phyloP scores from a whole-genome alignment of 495 filamentous ascomycete genomes.

The Hypoxylon lenormandii region DNA sequence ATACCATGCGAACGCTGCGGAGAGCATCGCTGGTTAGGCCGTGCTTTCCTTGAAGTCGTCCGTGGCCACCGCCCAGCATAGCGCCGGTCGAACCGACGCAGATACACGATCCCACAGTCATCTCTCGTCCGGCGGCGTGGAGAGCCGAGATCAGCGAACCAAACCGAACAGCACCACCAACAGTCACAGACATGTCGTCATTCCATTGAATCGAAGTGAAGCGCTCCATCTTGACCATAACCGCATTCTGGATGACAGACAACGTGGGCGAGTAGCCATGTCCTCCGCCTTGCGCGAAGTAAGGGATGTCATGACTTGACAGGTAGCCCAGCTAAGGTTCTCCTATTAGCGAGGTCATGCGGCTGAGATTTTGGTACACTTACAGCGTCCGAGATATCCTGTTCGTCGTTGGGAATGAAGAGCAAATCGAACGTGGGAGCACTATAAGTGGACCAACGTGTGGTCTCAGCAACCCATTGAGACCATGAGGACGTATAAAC shows the following conservation, averaged over 20 bases:
- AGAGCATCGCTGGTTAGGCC: slow-evolving; percentile 70
- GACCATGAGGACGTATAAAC: background rate
- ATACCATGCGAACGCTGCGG: slow-evolving; percentile 67
- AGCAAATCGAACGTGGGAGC: background rate
- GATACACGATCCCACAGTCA: slow-evolving; percentile 52
- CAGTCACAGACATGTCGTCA: background rate
- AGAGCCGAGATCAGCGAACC: background rate
- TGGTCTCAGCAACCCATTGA: background rate
- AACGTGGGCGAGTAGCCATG: slow-evolving; percentile 14
- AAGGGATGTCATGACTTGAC: background rate
- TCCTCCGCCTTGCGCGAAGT: background rate
- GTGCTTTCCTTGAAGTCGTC: slow-evolving; percentile 67
- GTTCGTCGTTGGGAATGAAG: background rate
- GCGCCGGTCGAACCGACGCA: slow-evolving; percentile 68
- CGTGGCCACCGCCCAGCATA: slow-evolving; percentile 70
- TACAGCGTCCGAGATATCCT: slow-evolving; percentile 5
- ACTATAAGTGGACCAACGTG: background rate
- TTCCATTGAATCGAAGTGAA: background rate
- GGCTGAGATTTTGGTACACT: background rate
- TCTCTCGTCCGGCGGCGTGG: background rate
- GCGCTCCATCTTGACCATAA: slow-evolving; percentile 1
- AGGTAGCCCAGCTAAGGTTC: too few relatives aligned
- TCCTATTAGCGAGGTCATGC: too few relatives aligned
- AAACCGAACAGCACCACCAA: background rate
- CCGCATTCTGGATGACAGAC: background rate